phyloP scores from a whole-genome alignment of 768 basidiomycete genomes.

The Filobasidium floriforme region DNA sequence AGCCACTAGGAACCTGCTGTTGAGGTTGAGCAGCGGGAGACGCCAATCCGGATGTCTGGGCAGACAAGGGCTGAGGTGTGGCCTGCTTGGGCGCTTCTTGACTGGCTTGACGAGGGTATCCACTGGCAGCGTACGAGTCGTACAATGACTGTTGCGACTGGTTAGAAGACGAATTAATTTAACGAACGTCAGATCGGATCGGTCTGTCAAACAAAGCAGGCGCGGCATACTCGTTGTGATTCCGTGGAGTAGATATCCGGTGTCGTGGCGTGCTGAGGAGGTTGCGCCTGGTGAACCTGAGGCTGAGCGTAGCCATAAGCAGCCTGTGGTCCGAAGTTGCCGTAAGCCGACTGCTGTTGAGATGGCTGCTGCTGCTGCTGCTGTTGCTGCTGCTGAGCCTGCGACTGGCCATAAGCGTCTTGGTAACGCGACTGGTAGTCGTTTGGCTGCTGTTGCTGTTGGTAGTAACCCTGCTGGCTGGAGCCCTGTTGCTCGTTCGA shows the following conservation, averaged over 20 bases:
- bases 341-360: conserved; percentile 24
- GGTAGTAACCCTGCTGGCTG: conserved; percentile 15
- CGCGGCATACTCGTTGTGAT: conserved; percentile 32
- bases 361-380: conserved; percentile 25
- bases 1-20: conserved; percentile 35
- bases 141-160: conserved; percentile 29
- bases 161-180: too few relatives aligned
- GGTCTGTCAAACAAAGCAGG: not conserved
- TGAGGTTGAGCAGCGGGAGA: conserved; percentile 29
- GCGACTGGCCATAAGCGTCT: conserved; percentile 25
- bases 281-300: conserved; percentile 27
- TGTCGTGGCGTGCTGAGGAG: conserved; percentile 24
- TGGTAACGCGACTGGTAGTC: conserved; percentile 30
- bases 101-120: conserved; percentile 38
- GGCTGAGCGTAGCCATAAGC: conserved; percentile 27
- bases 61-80: conserved; percentile 28
- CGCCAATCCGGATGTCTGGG: conserved; percentile 21
- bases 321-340: conserved; percentile 30
- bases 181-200: conserved; percentile 3
- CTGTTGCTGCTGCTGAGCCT: conserved; percentile 28
- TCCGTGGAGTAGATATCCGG: conserved; percentile 34
- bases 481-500: conserved; percentile 6
- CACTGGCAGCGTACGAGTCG: conserved; percentile 42
- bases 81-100: conserved; percentile 38
- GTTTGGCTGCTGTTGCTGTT: conserved; percentile 27